These are phyloP conservation scores for Aspergillus fructus DNA, from an alignment of 2,329 filamentous ascomycete species.

Conservation along the genomic window DNA sequence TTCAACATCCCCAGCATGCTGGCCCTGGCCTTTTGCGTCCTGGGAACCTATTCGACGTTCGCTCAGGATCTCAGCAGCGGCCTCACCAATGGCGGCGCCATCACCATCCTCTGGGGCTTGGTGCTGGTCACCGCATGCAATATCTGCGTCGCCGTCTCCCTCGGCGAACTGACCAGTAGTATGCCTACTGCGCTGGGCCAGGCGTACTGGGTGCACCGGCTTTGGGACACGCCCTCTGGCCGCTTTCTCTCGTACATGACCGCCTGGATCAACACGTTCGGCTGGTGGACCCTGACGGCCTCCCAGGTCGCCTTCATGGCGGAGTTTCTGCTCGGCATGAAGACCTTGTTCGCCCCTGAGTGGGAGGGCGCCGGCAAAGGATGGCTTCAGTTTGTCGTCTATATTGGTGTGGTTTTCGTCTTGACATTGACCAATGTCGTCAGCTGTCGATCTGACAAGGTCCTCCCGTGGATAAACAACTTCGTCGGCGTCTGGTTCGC, in stretches of 20 bases:
- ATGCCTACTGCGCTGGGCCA: constrained; percentile 63
- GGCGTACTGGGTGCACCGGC: constrained; percentile 56
- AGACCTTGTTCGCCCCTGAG: constrained; percentile 51
- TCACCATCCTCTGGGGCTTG: constrained; percentile 71
- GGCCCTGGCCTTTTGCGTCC: constrained; percentile 56
- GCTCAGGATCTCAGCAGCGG: constrained; percentile 55
- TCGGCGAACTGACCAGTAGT: constrained; percentile 65
- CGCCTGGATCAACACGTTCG: constrained; percentile 61
- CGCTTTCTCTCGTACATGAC: constrained; percentile 57
- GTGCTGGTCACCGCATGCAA: constrained; percentile 63
- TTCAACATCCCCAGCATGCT: constrained; percentile 59
- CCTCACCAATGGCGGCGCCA: constrained; percentile 61
- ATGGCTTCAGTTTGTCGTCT: constrained; percentile 58
- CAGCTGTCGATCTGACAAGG: constrained; percentile 50
- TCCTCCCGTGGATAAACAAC: constrained; percentile 56
- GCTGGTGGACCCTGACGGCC: constrained; percentile 59
- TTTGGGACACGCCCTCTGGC: constrained; percentile 42
- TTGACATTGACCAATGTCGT: constrained; percentile 54
- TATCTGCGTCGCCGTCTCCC: constrained; percentile 60
- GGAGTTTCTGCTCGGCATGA: constrained; percentile 58
- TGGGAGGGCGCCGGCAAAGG: constrained; percentile 48
- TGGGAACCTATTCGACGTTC: constrained; percentile 60
- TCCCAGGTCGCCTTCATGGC: constrained; percentile 60
- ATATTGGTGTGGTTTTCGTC: constrained; percentile 49
- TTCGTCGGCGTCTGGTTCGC: constrained; percentile 56